Percentiles rank a stretch among this genome's conserved stretches.
These are phyloP conservation scores for Escovopsis sp. DNA, from an alignment of 2,329 filamentous ascomycete genomes.

Conservation along the genomic window DNA sequence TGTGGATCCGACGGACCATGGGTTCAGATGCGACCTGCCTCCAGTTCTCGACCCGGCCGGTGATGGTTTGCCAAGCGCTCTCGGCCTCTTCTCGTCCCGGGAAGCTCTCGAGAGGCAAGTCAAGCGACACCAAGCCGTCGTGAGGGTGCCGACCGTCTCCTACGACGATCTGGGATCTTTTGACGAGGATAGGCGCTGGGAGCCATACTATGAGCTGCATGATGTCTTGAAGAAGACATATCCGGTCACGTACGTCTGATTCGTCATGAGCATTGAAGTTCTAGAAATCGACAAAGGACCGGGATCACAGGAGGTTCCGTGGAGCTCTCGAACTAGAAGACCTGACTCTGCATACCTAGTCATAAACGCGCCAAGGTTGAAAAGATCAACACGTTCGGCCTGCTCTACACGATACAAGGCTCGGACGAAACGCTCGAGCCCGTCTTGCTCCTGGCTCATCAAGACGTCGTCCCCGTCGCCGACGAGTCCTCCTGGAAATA, in stretches of 20 bases:
- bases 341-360: conserved; percentile 11
- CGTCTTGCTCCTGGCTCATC: conserved; percentile 26
- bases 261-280: background rate
- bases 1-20: background rate
- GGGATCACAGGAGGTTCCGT: too few relatives aligned
- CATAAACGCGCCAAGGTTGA: conserved; percentile 30
- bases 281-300: too few relatives aligned
- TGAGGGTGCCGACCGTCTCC: conserved; percentile 38
- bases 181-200: conserved; percentile 39
- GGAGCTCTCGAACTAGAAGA: background rate
- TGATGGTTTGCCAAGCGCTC: conserved; percentile 19
- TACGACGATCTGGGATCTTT: conserved; percentile 42
- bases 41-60: conserved; percentile 16
- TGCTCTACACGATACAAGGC: conserved; percentile 45
- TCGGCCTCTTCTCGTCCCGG: conserved; percentile 18
- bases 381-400: conserved; percentile 46
- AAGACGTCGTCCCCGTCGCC: conserved; percentile 29
- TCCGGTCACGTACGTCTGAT: conserved; percentile 28
- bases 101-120: conserved; percentile 27
- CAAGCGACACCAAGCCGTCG: conserved; percentile 36
- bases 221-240: conserved; percentile 33
- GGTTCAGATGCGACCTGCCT: conserved; percentile 20
- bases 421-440: conserved; percentile 33
- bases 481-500: conserved; percentile 31
- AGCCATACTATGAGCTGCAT: conserved; percentile 36